Percentiles rank a stretch among this genome's conserved stretches.
phyloP scores from a whole-genome alignment of 148 eudicot species.

The Heliosperma pusillum region DNA sequence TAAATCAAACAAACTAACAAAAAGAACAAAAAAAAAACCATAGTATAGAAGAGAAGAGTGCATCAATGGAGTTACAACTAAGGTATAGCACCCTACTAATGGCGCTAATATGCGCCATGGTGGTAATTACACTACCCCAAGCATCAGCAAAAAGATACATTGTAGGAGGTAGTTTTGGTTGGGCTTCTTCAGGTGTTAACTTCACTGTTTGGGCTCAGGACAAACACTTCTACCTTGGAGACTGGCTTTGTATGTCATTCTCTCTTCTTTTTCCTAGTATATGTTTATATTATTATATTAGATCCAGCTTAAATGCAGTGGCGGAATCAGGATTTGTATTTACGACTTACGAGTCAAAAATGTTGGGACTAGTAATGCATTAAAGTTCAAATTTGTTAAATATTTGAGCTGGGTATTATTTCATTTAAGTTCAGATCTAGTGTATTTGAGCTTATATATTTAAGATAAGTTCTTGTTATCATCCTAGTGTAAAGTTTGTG shows the following conservation, averaged over 20 bases:
- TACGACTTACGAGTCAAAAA: too few species aligned
- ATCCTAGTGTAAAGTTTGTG: too few species aligned
- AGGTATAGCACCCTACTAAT: background rate
- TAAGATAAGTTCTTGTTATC: too few species aligned
- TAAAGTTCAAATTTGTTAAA: too few species aligned
- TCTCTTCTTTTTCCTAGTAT: constrained; percentile 11
- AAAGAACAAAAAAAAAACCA: too few species aligned
- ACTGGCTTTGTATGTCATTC: constrained; percentile 71
- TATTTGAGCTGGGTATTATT: too few species aligned
- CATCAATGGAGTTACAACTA: background rate
- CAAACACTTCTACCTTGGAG: constrained; percentile 54
- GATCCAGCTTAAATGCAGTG: too few species aligned
- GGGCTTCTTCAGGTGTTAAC: constrained; percentile 51
- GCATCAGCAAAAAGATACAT: constrained; percentile 44
- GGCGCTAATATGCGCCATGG: constrained; percentile 27
- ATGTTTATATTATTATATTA: background rate
- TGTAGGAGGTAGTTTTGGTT: constrained; percentile 55
- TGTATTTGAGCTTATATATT: too few species aligned
- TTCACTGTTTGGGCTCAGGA: constrained; percentile 65
- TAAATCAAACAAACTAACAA: background rate
- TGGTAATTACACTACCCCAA: constrained; percentile 40
- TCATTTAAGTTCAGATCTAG: too few species aligned
- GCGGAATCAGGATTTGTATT: too few species aligned
- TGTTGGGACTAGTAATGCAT: too few species aligned
- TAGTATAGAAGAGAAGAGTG: background rate